phyloP scores from a whole-genome alignment of 169 alveolate genomes.

The Pseudocohnilembus persalinus region DNA sequence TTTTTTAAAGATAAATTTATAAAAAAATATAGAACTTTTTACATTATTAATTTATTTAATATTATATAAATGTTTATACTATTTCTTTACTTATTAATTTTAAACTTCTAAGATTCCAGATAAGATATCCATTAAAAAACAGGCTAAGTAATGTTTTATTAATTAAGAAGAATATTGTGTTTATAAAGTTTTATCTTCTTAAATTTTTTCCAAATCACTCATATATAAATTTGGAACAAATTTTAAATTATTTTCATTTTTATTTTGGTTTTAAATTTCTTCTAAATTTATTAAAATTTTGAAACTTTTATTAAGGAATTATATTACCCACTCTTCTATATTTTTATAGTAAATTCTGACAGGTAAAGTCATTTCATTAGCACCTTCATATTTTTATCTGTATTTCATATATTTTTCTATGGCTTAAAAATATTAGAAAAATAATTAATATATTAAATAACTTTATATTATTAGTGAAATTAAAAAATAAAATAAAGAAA shows the following conservation, averaged over 20 bases:
- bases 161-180: not conserved
- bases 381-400: not conserved
- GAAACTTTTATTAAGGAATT: not conserved
- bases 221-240: not conserved
- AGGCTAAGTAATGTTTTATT: not conserved
- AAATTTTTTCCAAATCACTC: too few species aligned
- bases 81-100: not conserved
- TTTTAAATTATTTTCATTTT: not conserved
- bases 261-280: not conserved
- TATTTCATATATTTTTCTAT: too few species aligned
- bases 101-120: not conserved
- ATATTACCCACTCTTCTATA: not conserved
- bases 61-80: too few species aligned
- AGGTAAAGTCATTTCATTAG: not conserved
- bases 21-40: too few species aligned
- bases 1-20: too few species aligned
- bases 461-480: too few species aligned
- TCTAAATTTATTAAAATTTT: too few species aligned
- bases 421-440: too few species aligned
- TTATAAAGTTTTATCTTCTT: not conserved
- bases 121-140: not conserved
- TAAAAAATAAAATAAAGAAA: too few species aligned
- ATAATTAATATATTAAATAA: too few species aligned
- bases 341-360: too few species aligned
- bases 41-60: too few species aligned